Conservation (phyloP, 176 grass and related monocot species). For the Musa troglodytarum region DNA sequence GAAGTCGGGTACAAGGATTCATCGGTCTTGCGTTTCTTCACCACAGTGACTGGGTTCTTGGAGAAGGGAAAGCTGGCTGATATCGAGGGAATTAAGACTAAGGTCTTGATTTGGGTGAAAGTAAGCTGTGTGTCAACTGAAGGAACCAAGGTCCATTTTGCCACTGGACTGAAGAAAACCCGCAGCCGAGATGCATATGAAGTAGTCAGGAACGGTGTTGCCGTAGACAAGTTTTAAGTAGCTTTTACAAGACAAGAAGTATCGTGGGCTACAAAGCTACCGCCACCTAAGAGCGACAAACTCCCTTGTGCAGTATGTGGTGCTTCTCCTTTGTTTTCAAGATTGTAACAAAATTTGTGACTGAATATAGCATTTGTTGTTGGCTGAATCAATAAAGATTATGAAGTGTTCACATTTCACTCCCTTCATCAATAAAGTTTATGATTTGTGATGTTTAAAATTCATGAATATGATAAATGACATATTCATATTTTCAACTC, state of each 20-base stretch:
- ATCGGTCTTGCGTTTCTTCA: constrained; percentile 77
- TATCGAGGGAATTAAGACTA: constrained; percentile 83
- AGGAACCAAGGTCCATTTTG: constrained; percentile 77
- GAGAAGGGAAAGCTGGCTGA: constrained; percentile 84
- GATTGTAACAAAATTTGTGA: neutral
- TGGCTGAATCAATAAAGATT: neutral
- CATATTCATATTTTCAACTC: no score
- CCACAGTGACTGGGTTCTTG: constrained; percentile 67
- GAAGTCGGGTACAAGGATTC: constrained; percentile 95
- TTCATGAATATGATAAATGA: no score
- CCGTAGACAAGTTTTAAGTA: constrained; percentile 77
- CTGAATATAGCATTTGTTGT: neutral
- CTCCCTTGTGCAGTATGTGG: no score
- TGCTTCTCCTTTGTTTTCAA: no score
- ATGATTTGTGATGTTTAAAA: no score
- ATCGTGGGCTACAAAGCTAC: neutral
- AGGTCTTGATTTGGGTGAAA: constrained; percentile 80
- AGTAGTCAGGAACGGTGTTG: constrained; percentile 66
- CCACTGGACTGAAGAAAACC: constrained; percentile 59
- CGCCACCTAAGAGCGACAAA: no score
- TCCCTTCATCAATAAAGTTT: neutral
- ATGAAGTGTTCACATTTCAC: neutral
- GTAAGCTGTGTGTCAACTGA: constrained; percentile 58
- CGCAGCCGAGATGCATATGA: constrained; percentile 72
- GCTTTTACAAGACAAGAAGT: neutral